Percentiles rank a stretch among this genome's conserved stretches.
phyloP scores from a whole-genome alignment of 306 rosid species.

The Geum urbanum region DNA sequence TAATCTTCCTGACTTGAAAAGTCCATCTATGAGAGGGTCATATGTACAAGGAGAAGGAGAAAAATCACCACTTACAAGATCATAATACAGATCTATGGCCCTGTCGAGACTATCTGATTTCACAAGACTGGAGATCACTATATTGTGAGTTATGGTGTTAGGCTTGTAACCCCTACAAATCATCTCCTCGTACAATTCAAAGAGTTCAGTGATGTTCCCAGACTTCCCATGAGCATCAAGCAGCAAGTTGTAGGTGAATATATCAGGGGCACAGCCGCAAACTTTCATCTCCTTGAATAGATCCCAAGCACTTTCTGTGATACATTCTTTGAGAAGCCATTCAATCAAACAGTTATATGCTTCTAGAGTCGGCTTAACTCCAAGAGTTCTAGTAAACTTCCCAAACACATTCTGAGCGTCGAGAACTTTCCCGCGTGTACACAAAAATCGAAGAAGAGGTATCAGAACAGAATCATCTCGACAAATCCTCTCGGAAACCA shows the following conservation, averaged over 20 bases:
- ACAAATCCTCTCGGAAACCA: slow-evolving; percentile 51
- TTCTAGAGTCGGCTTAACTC: slow-evolving; percentile 61
- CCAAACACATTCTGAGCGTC: slow-evolving; percentile 65
- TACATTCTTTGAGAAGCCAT: slow-evolving; percentile 59
- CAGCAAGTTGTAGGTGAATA: slow-evolving; percentile 82
- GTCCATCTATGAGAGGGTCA: slow-evolving; percentile 88
- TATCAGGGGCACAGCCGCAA: slow-evolving; percentile 58
- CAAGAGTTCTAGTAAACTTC: slow-evolving; percentile 55
- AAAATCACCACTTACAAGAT: slow-evolving; percentile 71
- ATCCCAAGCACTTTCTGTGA: slow-evolving; percentile 52
- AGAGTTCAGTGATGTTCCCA: slow-evolving; percentile 59
- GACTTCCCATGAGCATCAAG: slow-evolving; percentile 76
- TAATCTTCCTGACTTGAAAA: slow-evolving; percentile 61
- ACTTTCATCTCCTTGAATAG: slow-evolving; percentile 77
- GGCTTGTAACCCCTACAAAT: slow-evolving; percentile 64
- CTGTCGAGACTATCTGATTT: slow-evolving; percentile 46
- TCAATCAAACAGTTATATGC: slow-evolving; percentile 70
- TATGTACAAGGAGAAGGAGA: slow-evolving; percentile 88
- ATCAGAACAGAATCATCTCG: slow-evolving; percentile 54
- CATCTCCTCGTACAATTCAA: slow-evolving; percentile 70
- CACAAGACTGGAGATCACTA: slow-evolving; percentile 70
- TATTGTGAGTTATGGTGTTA: slow-evolving; percentile 72
- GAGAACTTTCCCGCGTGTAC: slow-evolving; percentile 50
- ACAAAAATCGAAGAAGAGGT: slow-evolving; percentile 61
- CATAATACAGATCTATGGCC: slow-evolving; percentile 76